phyloP scores from a whole-genome alignment of 2,329 filamentous ascomycete species.

The Xylariales sp. region DNA sequence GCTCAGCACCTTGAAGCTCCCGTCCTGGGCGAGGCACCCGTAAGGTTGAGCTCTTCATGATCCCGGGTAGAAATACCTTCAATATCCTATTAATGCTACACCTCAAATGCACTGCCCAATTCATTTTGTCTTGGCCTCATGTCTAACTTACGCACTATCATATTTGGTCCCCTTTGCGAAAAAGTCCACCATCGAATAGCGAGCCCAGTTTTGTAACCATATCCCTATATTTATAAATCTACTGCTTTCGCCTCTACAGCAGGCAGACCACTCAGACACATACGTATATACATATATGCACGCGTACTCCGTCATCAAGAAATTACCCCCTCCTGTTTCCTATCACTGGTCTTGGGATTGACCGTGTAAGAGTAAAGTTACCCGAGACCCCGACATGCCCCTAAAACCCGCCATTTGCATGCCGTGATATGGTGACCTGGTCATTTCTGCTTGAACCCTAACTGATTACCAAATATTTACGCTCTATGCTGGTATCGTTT shows the following conservation, averaged over 20 bases:
- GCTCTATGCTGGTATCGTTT: background rate
- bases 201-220: background rate
- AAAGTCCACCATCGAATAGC: background rate
- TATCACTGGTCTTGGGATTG: background rate
- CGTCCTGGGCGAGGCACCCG: background rate
- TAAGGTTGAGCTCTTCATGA: background rate
- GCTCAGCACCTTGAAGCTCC: conserved; percentile 32
- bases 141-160: background rate
- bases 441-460: conserved; percentile 2
- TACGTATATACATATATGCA: no score
- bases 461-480: conserved; percentile 8
- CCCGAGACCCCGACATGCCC: background rate
- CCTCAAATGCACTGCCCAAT: conserved; percentile 3
- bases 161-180: background rate
- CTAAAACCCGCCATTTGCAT: conserved; percentile 2
- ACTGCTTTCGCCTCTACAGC: background rate
- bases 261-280: background rate
- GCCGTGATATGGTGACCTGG: conserved; percentile 11
- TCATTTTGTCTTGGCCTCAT: background rate
- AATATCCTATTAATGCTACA: background rate
- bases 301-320: background rate
- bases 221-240: background rate
- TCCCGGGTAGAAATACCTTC: conserved; percentile 10
- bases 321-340: background rate
- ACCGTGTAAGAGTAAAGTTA: background rate